Conservation (phyloP, 2,329 filamentous ascomycete genomes). For the Fusarium mexicanum region DNA sequence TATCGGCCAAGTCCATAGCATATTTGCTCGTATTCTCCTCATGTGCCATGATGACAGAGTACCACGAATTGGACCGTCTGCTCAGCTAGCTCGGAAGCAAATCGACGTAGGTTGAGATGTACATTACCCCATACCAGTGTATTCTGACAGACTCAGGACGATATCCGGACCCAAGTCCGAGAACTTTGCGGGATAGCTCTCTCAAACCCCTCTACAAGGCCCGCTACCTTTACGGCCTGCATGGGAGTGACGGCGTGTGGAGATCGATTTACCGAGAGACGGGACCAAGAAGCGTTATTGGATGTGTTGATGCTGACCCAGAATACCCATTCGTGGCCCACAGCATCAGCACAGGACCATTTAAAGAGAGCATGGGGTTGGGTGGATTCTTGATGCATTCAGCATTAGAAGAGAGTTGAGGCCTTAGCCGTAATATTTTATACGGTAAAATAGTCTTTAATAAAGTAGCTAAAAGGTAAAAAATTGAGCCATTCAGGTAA, state of each 20-base stretch:
- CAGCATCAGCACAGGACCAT: slow-evolving; percentile 56
- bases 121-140: fast-evolving
- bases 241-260: slow-evolving; percentile 63
- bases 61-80: slow-evolving; percentile 58
- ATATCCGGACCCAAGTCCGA: slow-evolving; percentile 52
- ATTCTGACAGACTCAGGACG: slow-evolving; percentile 48
- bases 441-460: too few relatives aligned
- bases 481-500: fast-evolving
- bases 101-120: slow-evolving; percentile 46
- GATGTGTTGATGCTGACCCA: slow-evolving; percentile 59
- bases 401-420: neutral
- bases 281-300: slow-evolving; percentile 60
- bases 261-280: slow-evolving; percentile 57
- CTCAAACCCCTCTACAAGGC: slow-evolving; percentile 64
- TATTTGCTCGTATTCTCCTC: slow-evolving; percentile 66
- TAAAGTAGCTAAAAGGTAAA: too few relatives aligned
- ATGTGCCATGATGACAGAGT: slow-evolving; percentile 63
- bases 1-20: slow-evolving; percentile 68
- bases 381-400: slow-evolving; percentile 44
- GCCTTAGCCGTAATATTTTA: neutral
- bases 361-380: slow-evolving; percentile 62
- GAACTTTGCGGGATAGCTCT: slow-evolving; percentile 67
- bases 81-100: slow-evolving; percentile 43
- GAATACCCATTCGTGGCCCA: slow-evolving; percentile 62
- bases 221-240: slow-evolving; percentile 64